Conservation (phyloP, 2,329 filamentous ascomycete genomes). For the Acrodontium crateriforme region DNA sequence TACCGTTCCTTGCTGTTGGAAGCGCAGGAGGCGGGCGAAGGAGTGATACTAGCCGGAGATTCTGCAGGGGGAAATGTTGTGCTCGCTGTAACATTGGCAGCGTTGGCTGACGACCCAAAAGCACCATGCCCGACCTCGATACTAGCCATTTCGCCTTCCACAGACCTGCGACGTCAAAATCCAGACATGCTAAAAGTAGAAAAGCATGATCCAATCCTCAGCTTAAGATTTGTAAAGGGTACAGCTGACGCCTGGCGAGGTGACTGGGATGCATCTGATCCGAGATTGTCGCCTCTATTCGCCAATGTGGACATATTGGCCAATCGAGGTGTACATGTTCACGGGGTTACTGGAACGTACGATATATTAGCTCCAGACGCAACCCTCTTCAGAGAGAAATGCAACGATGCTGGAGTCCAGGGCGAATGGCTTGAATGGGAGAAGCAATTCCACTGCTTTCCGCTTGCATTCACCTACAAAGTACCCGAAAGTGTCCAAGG, state of each 20-base stretch:
- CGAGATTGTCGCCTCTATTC: conserved; percentile 36
- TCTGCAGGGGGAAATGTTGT: conserved; percentile 43
- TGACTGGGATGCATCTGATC: conserved; percentile 29
- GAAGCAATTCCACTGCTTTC: conserved; percentile 47
- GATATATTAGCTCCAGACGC: conserved; percentile 43
- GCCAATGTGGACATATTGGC: conserved; percentile 28
- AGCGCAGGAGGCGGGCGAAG: conserved; percentile 26
- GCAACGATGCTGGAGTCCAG: conserved; percentile 28
- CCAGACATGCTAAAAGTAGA: conserved; percentile 29
- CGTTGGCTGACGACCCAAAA: conserved; percentile 20
- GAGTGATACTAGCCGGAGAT: conserved; percentile 39
- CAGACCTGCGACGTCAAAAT: conserved; percentile 35
- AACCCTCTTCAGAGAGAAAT: conserved; percentile 34
- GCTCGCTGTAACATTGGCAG: conserved; percentile 27
- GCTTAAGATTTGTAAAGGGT: conserved; percentile 26
- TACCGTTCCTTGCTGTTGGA: conserved; percentile 30
- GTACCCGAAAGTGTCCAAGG: conserved; percentile 34
- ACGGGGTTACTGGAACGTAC: conserved; percentile 38
- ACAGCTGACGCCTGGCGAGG: conserved; percentile 31
- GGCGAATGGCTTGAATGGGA: conserved; percentile 47
- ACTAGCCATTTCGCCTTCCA: conserved; percentile 36
- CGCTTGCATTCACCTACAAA: conserved; percentile 36
- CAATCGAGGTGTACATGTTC: conserved; percentile 31
- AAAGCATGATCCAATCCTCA: conserved; percentile 34
- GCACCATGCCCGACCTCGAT: conserved; percentile 23